These are phyloP conservation scores for Phialophora expanda DNA, from an alignment of 2,329 filamentous ascomycete genomes.

Conservation along the genomic window DNA sequence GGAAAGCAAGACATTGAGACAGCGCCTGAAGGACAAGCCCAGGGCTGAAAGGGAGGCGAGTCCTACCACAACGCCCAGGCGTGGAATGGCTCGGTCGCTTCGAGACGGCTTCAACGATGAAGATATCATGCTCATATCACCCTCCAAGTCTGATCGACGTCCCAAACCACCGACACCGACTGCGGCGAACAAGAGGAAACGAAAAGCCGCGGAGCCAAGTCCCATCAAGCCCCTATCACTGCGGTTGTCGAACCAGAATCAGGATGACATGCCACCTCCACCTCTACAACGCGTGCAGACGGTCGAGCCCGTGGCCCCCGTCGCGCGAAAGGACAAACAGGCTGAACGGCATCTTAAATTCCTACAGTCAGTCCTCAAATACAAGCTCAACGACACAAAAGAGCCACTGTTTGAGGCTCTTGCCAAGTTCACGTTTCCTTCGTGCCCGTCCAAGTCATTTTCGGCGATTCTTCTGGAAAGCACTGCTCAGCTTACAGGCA, in stretches of 20 bases:
- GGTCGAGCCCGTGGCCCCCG: constrained; percentile 20
- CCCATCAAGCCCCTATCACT: constrained; percentile 53
- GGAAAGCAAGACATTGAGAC: constrained; percentile 50
- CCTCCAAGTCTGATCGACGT: constrained; percentile 56
- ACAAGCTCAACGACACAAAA: constrained; percentile 55
- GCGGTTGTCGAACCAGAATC: constrained; percentile 34
- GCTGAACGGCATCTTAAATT: constrained; percentile 46
- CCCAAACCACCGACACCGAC: constrained; percentile 61
- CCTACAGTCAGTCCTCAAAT: constrained; percentile 62
- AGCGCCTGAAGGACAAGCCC: constrained; percentile 45
- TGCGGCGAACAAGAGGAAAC: constrained; percentile 63
- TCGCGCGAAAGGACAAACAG: constrained; percentile 34
- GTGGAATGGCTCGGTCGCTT: constrained; percentile 50
- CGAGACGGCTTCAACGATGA: constrained; percentile 69
- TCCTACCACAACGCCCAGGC: constrained; percentile 56
- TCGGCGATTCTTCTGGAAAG: constrained; percentile 62
- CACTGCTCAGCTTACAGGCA: constrained; percentile 51
- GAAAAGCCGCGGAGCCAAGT: constrained; percentile 58
- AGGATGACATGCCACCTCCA: constrained; percentile 30
- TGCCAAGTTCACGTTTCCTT: constrained; percentile 59
- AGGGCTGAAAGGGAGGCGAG: constrained; percentile 44
- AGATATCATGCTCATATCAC: constrained; percentile 62
- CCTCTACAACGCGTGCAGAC: constrained; percentile 42
- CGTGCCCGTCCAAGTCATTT: constrained; percentile 54
- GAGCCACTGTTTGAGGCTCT: constrained; percentile 62